These are phyloP conservation scores for Suillus tomentosus DNA, from an alignment of 768 basidiomycete genomes.

Conservation along the genomic window DNA sequence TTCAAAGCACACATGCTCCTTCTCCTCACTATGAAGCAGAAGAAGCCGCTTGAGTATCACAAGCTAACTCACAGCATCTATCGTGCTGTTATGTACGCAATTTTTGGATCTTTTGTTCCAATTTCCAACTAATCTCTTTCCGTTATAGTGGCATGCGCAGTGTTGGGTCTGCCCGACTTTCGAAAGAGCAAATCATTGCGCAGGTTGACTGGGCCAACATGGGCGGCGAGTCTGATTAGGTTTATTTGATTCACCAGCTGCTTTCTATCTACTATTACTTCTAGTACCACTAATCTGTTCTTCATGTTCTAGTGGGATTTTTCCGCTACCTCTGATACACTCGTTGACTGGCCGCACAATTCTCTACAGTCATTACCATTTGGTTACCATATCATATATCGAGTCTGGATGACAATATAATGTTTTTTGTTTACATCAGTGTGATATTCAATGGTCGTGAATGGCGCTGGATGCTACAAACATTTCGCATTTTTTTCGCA, in stretches of 20 bases:
- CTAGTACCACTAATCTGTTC: too few species aligned
- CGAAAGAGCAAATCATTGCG: neutral
- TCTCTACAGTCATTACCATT: neutral
- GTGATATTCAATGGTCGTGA: neutral
- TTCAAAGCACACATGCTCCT: slow-evolving; percentile 2
- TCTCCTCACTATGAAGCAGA: neutral
- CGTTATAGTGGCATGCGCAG: neutral
- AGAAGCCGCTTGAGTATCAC: neutral
- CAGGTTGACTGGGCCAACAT: neutral
- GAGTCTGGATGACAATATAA: slow-evolving; percentile 1
- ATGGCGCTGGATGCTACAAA: neutral
- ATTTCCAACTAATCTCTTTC: neutral
- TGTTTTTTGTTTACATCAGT: neutral
- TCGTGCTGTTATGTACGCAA: neutral
- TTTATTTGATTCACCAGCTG: neutral
- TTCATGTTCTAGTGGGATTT: too few species aligned
- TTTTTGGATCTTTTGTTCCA: neutral
- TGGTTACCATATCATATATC: neutral
- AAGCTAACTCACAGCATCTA: slow-evolving; percentile 4
- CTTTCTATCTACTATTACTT: neutral
- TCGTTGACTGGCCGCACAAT: neutral
- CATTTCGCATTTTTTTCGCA: neutral
- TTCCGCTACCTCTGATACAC: neutral
- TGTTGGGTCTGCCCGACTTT: neutral
- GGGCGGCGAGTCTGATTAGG: neutral